These are phyloP conservation scores for Vachellia collinsii DNA, from an alignment of 306 rosid species.

Conservation along the genomic window DNA sequence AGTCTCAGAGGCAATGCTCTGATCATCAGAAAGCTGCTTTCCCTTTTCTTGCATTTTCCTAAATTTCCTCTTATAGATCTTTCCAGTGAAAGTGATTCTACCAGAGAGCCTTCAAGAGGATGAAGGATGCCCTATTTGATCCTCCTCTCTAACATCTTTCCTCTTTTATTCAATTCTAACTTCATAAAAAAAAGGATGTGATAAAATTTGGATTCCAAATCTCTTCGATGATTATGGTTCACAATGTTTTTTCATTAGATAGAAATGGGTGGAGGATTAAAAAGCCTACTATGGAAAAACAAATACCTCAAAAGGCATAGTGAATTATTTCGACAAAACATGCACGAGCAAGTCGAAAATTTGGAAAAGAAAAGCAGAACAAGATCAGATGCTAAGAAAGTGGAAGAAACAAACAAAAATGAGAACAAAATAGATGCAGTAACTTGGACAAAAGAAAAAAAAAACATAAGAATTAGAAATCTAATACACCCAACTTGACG, in stretches of 20 bases:
- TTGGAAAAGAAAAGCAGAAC: not conserved
- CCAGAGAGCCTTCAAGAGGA: not conserved
- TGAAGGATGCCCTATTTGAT: not conserved
- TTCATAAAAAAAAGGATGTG: not conserved
- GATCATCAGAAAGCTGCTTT: not conserved
- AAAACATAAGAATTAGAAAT: conserved; percentile 16
- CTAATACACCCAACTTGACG: conserved; percentile 19
- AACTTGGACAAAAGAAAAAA: conserved; percentile 10
- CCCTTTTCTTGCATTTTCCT: not conserved
- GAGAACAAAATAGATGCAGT: conserved; percentile 19
- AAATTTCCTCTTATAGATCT: not conserved
- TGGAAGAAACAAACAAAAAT: conserved; percentile 9
- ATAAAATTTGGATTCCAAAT: conserved; percentile 27
- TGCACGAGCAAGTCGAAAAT: conserved; percentile 9
- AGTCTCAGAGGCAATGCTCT: not conserved
- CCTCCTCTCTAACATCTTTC: not conserved
- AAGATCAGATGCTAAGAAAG: not conserved
- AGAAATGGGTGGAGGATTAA: conserved; percentile 3
- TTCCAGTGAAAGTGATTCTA: not conserved
- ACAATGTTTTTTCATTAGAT: not conserved
- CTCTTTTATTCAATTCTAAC: not conserved
- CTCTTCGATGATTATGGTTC: conserved; percentile 3
- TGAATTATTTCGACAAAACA: conserved; percentile 1
- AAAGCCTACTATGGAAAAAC: not conserved
- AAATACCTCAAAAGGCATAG: not conserved